Conservation (phyloP, 2,329 filamentous ascomycete species). For the Sclerotiophoma versabilis region DNA sequence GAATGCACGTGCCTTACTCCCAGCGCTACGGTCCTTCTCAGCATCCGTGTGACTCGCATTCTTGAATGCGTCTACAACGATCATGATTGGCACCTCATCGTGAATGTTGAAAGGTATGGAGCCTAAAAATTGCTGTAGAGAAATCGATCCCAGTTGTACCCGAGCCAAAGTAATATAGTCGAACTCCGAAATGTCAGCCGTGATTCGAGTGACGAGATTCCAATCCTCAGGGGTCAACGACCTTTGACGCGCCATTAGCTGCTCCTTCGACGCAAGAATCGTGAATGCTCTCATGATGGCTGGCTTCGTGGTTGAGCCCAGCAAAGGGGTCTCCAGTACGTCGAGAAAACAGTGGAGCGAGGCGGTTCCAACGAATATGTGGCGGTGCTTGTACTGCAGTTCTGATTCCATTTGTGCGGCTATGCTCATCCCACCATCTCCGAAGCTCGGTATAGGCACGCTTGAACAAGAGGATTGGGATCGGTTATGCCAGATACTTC, state of each 20-base stretch:
- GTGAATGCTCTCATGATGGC: slow-evolving; percentile 36
- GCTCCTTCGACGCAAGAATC: slow-evolving; percentile 36
- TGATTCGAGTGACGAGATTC: slow-evolving; percentile 36
- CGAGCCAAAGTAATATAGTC: slow-evolving; percentile 36
- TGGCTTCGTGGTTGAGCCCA: slow-evolving; percentile 27
- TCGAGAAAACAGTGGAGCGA: slow-evolving; percentile 42
- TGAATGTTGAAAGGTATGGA: slow-evolving; percentile 33
- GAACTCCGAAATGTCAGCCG: slow-evolving; percentile 23
- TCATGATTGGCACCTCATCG: slow-evolving; percentile 25
- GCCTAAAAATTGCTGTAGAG: slow-evolving; percentile 36
- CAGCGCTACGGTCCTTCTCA: slow-evolving; percentile 21
- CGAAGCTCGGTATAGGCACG: slow-evolving; percentile 8
- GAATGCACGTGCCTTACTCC: slow-evolving; percentile 36
- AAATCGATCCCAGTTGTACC: slow-evolving; percentile 36
- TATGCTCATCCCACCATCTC: not conserved
- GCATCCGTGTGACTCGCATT: slow-evolving; percentile 36
- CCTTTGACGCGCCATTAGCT: slow-evolving; percentile 33
- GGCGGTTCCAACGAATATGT: slow-evolving; percentile 44
- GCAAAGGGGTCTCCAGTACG: slow-evolving; percentile 30
- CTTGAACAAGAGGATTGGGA: slow-evolving; percentile 4
- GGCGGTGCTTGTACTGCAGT: slow-evolving; percentile 43
- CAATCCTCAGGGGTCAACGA: slow-evolving; percentile 31
- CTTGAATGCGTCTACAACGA: slow-evolving; percentile 39
- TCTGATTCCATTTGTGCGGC: slow-evolving; percentile 31
- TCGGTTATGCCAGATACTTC: not conserved